These are phyloP conservation scores for Protomyces inouyei DNA, from an alignment of 1,139 yeast species.

Conservation along the genomic window DNA sequence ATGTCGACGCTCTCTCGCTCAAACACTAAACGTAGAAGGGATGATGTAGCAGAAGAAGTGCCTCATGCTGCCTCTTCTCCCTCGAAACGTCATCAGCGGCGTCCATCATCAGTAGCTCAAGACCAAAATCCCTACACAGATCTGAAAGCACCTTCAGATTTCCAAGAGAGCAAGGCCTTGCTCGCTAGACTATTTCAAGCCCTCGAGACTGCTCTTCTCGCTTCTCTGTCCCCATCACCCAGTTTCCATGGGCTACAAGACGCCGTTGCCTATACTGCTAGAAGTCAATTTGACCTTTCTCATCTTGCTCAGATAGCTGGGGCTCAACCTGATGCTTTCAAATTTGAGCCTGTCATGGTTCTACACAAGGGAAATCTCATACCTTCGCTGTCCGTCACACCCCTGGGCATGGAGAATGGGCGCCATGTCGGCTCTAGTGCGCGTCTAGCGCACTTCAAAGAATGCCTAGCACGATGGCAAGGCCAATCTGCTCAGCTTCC, in stretches of 20 bases:
- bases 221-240: constrained; percentile 2
- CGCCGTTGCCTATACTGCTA: constrained; percentile 14
- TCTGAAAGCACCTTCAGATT: neutral
- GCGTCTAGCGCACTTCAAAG: constrained; percentile 6
- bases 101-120: neutral
- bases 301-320: constrained; percentile 9
- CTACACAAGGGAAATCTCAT: constrained; percentile 1
- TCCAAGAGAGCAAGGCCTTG: neutral
- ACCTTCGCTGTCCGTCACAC: constrained; percentile 16
- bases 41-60: neutral
- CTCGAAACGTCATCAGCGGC: neutral
- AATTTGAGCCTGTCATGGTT: constrained; percentile 8
- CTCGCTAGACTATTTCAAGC: constrained; percentile 13
- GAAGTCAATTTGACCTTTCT: constrained; percentile 1
- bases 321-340: constrained; percentile 4
- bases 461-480: neutral
- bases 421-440: neutral
- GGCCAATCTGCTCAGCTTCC: constrained; percentile 3
- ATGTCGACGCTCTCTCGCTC: neutral
- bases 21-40: neutral
- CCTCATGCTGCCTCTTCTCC: neutral
- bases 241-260: constrained; percentile 11
- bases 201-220: constrained; percentile 17
- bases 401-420: neutral
- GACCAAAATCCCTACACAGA: neutral